Evolutionary conservation across 202 grass and related monocot genomes (phyloP).

Genomic region (Tripidium arundinaceum): DNA sequence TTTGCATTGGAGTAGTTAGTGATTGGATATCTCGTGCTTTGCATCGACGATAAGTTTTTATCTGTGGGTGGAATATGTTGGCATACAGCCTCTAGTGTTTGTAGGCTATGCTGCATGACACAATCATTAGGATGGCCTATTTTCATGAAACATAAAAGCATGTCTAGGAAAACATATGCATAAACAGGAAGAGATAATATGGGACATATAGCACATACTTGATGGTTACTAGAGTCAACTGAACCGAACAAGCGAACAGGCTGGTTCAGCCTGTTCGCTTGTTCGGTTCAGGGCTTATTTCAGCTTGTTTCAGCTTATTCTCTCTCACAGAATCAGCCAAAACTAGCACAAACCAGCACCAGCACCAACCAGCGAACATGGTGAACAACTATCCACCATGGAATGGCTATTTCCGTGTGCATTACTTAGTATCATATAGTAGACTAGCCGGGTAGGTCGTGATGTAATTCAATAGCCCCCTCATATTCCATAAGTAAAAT

Average conservation of each 20-base stretch:
- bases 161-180: background rate
- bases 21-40: background rate
- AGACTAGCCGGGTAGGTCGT: background rate
- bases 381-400: background rate
- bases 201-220: background rate
- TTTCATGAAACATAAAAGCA: background rate
- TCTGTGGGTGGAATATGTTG: background rate
- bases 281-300: no score
- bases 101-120: background rate
- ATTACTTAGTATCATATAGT: background rate
- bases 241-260: no score
- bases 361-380: no score
- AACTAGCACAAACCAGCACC: no score
- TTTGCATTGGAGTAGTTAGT: background rate
- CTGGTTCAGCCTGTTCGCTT: no score
- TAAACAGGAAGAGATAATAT: background rate
- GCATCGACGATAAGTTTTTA: background rate
- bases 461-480: background rate
- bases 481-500: constrained; percentile 38
- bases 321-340: no score
- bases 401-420: background rate
- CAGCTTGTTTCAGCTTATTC: no score
- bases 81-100: background rate
- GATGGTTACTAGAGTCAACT: background rate
- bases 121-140: background rate